Evolutionary conservation across 805 yeast species (phyloP), one percentile per base, ranked within the genome.

Genomic region (Candida multigemmis): DNA sequence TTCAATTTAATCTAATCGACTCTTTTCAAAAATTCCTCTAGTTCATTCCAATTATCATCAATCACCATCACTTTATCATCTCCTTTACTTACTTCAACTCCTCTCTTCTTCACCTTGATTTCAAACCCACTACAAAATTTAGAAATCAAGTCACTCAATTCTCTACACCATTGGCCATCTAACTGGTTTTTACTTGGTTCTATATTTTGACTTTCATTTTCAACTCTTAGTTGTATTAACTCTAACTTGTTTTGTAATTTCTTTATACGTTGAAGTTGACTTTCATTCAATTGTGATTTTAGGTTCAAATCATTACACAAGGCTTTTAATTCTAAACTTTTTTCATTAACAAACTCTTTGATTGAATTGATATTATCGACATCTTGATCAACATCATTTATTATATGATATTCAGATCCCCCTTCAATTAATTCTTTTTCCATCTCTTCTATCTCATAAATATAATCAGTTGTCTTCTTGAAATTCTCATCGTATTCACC

Each of bases 381-480:
- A 8, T 24, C 28, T 7, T 21, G 17, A 14, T 23, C 22, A 4
- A 21, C 28, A 12, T 27, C 27, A 10, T 38, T 30, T 5, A 50
- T 28, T n/a, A n/a, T n/a, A n/a, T n/a, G n/a, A n/a, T n/a, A n/a
- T n/a, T n/a, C n/a, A n/a, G n/a, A n/a, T n/a, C n/a, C n/a, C n/a
- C n/a, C n/a, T n/a, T n/a, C n/a, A n/a, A n/a, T n/a, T n/a, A n/a
- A n/a, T 25, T 43, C 34, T 4, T 19, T 28, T 25, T 53, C 51
- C 20, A 56, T 22, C 9, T 26, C 26, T 7, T 26, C 30, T 9
- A 56, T 34, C 8, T 54, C 56, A 2, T 28, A 38, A 2, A 53
- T 32, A 6, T 56, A 32, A 5, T 34, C 36, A 7, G 47, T 48
- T 13, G 60, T 40, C 12, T 56, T 51, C 3, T 36, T 35, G 5